Base-by-base conservation (phyloP, 2,329 filamentous ascomycete species). In the Raffaelea deltoideospora region DNA sequence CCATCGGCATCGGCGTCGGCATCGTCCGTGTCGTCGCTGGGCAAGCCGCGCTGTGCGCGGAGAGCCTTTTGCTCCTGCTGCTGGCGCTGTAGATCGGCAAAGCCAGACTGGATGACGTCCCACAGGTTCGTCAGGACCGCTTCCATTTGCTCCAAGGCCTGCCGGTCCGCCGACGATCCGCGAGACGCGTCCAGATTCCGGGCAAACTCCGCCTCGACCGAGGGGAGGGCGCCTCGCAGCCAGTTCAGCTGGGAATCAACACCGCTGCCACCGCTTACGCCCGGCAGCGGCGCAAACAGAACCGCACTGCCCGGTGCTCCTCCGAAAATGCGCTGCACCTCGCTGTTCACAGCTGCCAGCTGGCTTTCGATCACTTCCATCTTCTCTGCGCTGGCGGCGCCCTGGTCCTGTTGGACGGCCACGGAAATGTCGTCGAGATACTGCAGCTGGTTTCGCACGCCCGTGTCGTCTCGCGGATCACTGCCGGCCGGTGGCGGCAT, bases 401-500 rank as follows among this genome's bases (percentile, higher is more conserved):
- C 59, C 47, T 76, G 69, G 45, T 75, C 72, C 14, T 69, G 63
- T 27, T 65, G 63, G 10, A 87, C 68, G 9, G 67, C 65, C 22
- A 64, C 59, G 23, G 90, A 57, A 1, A 73, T 72, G 46, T 70
- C 69, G 40, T 81, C 75, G 3, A 92, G 62, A 48, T 85, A 87
- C 29, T 78, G 72, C 17, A 90, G 55, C 49, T 87, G 79, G 28
- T 51, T 60, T 21, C 55, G 54, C 18, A 78, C 53, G 38, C 64
- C 56, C n/a, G n/a, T n/a, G n/a, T n/a, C n/a, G n/a, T n/a, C n/a
- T n/a, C n/a, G n/a, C n/a, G n/a, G n/a, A 15, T 64, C 60, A 8
- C 53, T 53, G 11, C 50, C 52, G 10, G 51, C 52, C 14, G 53
- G 45, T 0, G 67, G 64, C 1, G 66, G 63, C 8, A 56, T 50